These are phyloP conservation scores for Neonectria faginata DNA, from an alignment of 2,329 filamentous ascomycete genomes.

Conservation along the genomic window DNA sequence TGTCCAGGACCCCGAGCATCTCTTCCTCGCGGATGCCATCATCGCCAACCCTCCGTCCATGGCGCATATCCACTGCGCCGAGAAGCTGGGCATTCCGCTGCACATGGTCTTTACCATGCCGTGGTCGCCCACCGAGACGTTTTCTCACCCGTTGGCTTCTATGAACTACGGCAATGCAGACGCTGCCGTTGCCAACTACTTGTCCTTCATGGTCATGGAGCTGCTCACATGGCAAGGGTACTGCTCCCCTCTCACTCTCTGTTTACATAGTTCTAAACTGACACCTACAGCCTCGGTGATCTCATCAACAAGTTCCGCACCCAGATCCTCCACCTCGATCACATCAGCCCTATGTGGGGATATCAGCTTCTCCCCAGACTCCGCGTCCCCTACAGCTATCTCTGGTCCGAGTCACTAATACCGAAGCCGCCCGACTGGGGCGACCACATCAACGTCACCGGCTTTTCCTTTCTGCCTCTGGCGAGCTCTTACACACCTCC, in stretches of 20 bases:
- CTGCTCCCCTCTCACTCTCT: not conserved
- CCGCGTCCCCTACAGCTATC: slow-evolving; percentile 75
- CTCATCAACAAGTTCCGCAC: slow-evolving; percentile 77
- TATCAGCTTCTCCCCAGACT: slow-evolving; percentile 72
- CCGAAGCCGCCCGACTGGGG: slow-evolving; percentile 74
- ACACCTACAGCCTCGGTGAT: slow-evolving; percentile 65
- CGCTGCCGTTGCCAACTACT: slow-evolving; percentile 40
- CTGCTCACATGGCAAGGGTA: slow-evolving; percentile 80
- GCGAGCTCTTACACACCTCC: slow-evolving; percentile 65
- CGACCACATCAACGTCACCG: slow-evolving; percentile 68
- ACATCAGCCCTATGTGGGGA: slow-evolving; percentile 74
- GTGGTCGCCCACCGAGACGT: slow-evolving; percentile 70
- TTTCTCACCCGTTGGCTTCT: slow-evolving; percentile 53
- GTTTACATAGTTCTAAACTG: not conserved
- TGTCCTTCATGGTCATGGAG: slow-evolving; percentile 66
- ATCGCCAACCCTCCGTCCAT: slow-evolving; percentile 66
- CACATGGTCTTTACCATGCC: slow-evolving; percentile 74
- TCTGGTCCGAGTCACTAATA: slow-evolving; percentile 76
- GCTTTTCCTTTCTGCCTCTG: slow-evolving; percentile 71
- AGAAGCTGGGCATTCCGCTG: slow-evolving; percentile 61
- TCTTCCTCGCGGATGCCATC: slow-evolving; percentile 66
- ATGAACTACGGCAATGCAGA: slow-evolving; percentile 43
- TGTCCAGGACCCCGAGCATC: slow-evolving; percentile 45
- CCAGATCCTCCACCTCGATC: slow-evolving; percentile 70
- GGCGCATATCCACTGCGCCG: slow-evolving; percentile 64